Conservation (phyloP, 2,329 filamentous ascomycete genomes). For the Ophiostoma ulmi region DNA sequence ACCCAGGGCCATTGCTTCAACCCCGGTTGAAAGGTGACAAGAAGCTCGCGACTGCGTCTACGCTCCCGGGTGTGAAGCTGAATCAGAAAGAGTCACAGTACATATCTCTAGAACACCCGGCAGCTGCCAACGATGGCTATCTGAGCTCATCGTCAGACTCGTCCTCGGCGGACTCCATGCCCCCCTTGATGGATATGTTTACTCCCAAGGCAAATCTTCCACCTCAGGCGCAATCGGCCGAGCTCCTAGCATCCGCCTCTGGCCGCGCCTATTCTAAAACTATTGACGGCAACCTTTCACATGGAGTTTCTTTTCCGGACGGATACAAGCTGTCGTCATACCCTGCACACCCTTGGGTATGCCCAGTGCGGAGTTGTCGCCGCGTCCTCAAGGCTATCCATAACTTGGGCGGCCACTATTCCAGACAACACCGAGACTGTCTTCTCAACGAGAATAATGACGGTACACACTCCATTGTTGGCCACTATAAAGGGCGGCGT, state of each 20-base stretch:
- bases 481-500: conserved; percentile 19
- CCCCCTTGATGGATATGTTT: neutral
- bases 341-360: conserved; percentile 15
- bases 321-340: neutral
- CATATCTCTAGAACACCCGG: neutral
- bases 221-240: neutral
- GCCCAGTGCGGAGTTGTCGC: conserved; percentile 13
- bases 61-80: neutral
- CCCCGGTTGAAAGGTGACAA: neutral
- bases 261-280: neutral
- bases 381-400: conserved; percentile 12
- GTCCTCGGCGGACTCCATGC: neutral
- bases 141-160: neutral
- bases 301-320: conserved; percentile 14
- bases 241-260: neutral
- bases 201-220: neutral
- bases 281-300: neutral
- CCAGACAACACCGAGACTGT: neutral
- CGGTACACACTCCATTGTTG: conserved; percentile 31
- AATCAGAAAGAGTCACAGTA: neutral
- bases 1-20: neutral
- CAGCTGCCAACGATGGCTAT: neutral
- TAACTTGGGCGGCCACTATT: conserved; percentile 11
- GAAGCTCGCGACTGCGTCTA: neutral
- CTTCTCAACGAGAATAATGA: conserved; percentile 7